Percentiles rank a stretch among this genome's conserved stretches.
Evolutionary conservation across 148 eudicot genomes (phyloP).

Genomic region (Arbutus unedo): DNA sequence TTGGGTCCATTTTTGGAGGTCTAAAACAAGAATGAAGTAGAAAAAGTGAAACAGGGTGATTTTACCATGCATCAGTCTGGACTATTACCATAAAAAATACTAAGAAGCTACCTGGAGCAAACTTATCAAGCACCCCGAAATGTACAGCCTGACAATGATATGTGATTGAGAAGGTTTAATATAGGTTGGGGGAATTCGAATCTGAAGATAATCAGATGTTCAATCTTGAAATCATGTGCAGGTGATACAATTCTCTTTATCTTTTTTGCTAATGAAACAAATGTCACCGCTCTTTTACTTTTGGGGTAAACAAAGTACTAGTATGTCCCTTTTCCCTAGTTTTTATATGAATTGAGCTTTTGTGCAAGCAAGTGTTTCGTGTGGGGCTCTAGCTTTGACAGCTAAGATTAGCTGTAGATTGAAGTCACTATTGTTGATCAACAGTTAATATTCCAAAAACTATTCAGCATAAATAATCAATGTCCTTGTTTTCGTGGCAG

Average conservation of each 20-base stretch:
- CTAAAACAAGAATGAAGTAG: not conserved
- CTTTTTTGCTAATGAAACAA: not conserved
- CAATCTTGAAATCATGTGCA: not conserved
- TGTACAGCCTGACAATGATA: not conserved
- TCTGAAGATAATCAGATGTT: not conserved
- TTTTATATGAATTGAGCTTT: not conserved
- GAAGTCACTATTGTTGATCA: conserved; percentile 3
- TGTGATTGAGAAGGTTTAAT: not conserved
- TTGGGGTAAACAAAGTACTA: not conserved
- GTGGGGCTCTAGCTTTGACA: not conserved
- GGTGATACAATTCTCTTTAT: no score
- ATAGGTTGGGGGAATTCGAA: not conserved
- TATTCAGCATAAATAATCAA: not conserved
- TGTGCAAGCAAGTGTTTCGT: conserved; percentile 1
- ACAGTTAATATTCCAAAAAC: not conserved
- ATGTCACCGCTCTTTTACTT: not conserved
- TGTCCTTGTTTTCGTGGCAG: not conserved
- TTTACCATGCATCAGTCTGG: not conserved
- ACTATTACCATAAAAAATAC: not conserved
- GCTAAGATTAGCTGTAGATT: not conserved
- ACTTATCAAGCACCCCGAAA: not conserved
- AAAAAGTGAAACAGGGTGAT: not conserved
- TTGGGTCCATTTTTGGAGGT: conserved; percentile 8
- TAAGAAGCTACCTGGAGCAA: not conserved
- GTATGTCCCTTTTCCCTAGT: not conserved